These are phyloP conservation scores for Hygrophila difformis DNA, from an alignment of 257 asterid species.

Conservation along the genomic window DNA sequence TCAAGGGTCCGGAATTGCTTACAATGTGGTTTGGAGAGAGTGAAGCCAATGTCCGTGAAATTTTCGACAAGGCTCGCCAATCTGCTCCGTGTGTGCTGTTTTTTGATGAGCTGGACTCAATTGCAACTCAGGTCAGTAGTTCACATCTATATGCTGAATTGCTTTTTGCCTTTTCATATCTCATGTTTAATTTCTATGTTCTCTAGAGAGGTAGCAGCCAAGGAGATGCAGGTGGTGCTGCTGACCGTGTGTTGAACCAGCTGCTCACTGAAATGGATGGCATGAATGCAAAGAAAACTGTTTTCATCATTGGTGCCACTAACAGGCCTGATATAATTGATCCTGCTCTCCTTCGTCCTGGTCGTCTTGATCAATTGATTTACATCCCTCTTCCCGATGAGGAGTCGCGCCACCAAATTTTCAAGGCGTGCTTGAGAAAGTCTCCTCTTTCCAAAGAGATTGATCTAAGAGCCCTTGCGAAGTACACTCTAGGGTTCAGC, in stretches of 20 bases:
- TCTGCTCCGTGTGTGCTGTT: neutral
- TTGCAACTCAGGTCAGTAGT: neutral
- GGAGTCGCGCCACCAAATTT: neutral
- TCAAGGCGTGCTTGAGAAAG: neutral
- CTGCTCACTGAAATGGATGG: neutral
- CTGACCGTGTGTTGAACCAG: neutral
- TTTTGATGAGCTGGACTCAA: neutral
- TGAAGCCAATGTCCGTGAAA: constrained; percentile 6
- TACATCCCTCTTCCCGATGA: constrained; percentile 1
- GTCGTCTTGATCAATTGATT: constrained; percentile 2
- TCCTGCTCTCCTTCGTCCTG: constrained; percentile 2
- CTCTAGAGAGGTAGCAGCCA: neutral
- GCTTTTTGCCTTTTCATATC: too few relatives aligned
- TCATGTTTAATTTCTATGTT: neutral
- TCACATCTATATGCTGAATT: too few relatives aligned
- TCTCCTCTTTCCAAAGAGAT: neutral
- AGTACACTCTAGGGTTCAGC: neutral
- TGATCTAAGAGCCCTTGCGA: neutral
- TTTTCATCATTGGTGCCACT: neutral
- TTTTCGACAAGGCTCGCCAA: neutral
- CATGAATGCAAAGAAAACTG: neutral
- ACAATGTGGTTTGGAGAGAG: constrained; percentile 11
- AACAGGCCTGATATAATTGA: constrained; percentile 2
- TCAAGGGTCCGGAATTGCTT: neutral
- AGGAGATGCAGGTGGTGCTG: neutral